These are phyloP conservation scores for Orbilia brochopaga DNA, from an alignment of 2,329 filamentous ascomycete genomes.

Conservation along the genomic window DNA sequence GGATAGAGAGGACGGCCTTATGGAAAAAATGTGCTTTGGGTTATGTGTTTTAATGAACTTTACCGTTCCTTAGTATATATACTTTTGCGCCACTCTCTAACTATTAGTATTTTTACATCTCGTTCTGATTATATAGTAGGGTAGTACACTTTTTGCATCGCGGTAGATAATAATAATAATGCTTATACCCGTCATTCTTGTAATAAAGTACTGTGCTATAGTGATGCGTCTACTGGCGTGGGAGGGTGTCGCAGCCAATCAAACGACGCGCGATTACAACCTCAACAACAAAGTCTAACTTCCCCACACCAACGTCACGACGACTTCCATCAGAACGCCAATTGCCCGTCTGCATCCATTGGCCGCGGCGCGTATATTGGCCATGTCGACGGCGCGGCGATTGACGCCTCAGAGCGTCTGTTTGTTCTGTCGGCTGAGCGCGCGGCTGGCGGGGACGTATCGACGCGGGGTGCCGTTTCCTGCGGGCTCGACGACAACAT, in stretches of 20 bases:
- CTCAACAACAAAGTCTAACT: background rate
- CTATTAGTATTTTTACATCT: constrained; percentile 3
- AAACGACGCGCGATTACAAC: too few relatives aligned
- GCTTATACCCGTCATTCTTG: too few relatives aligned
- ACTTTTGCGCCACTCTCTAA: background rate
- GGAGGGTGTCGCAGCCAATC: too few relatives aligned
- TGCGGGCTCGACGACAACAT: background rate
- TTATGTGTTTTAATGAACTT: background rate
- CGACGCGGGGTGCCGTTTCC: background rate
- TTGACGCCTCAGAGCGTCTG: constrained; percentile 37
- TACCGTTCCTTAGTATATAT: background rate
- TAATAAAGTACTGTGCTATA: too few relatives aligned
- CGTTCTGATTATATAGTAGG: background rate
- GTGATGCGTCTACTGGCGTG: too few relatives aligned
- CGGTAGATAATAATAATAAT: too few relatives aligned
- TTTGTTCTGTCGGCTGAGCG: constrained; percentile 41
- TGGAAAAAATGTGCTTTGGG: background rate
- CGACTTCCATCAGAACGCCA: constrained; percentile 3
- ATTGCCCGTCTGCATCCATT: constrained; percentile 1
- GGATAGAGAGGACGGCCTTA: background rate
- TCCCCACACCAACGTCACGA: background rate
- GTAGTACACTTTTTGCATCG: background rate
- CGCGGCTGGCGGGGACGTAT: constrained; percentile 1
- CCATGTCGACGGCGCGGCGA: constrained; percentile 40
- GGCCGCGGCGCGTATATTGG: background rate